Percentiles rank a stretch among this genome's conserved stretches.
Evolutionary conservation across 495 filamentous ascomycete genomes (phyloP).

Genomic region (Halenospora varia): DNA sequence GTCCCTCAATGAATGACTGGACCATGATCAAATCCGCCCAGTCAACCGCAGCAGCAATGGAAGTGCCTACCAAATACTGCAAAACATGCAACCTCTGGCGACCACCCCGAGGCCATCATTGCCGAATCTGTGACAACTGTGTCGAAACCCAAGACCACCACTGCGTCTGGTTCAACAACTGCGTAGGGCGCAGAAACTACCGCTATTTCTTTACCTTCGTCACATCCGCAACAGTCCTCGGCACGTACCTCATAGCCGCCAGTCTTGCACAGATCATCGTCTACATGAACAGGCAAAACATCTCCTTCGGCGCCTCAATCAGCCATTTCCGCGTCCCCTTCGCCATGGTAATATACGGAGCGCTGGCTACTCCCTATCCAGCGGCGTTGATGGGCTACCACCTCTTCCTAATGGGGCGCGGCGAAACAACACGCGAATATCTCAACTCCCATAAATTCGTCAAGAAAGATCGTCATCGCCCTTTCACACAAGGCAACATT

Average conservation of each 20-base stretch:
- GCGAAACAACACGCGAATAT: conserved; percentile 94
- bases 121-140: conserved; percentile 93
- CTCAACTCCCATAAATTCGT: conserved; percentile 92
- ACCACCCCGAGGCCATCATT: conserved; percentile 91
- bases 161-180: conserved; percentile 99
- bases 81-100: conserved; percentile 96
- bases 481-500: conserved; percentile 76
- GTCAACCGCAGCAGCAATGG: conserved; percentile 76
- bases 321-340: conserved; percentile 71
- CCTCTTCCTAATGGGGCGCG: conserved; percentile 80
- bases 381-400: conserved; percentile 83
- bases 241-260: conserved; percentile 69
- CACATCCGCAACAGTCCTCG: conserved; percentile 66
- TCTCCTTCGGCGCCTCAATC: conserved; percentile 66
- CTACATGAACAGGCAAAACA: conserved; percentile 53
- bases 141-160: conserved; percentile 98
- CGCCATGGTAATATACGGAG: conserved; percentile 81
- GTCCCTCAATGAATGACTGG: conserved; percentile 87
- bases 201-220: conserved; percentile 96
- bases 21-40: conserved; percentile 73
- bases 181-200: conserved; percentile 94
- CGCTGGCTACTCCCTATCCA: conserved; percentile 74
- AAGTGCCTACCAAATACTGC: conserved; percentile 96
- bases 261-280: conserved; percentile 75
- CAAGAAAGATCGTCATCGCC: conserved; percentile 85